Evolutionary conservation across 164 flowering plant species (phyloP).

Genomic region (Nymphaea colorata): DNA sequence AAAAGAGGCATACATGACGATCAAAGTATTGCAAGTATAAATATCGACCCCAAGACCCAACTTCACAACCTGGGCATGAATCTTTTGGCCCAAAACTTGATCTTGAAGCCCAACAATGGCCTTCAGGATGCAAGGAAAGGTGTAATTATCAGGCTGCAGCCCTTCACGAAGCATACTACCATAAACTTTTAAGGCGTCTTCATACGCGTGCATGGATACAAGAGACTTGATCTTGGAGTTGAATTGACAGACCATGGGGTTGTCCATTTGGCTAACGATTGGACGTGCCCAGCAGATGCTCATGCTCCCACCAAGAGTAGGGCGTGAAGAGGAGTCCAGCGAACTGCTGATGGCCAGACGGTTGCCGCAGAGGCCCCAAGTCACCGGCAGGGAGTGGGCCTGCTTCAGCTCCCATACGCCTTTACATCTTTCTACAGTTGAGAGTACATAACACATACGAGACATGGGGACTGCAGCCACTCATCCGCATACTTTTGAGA

Average conservation of each 20-base stretch:
- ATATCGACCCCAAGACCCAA: conserved; percentile 29
- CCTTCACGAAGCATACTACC: conserved; percentile 19
- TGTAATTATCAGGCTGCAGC: conserved; percentile 43
- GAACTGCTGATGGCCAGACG: conserved; percentile 43
- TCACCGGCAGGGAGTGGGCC: conserved; percentile 38
- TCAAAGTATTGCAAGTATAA: conserved; percentile 43
- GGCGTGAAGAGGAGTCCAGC: conserved; percentile 44
- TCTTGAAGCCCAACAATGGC: conserved; percentile 29
- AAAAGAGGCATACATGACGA: conserved; percentile 23
- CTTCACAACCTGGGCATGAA: conserved; percentile 36
- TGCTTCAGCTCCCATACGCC: conserved; percentile 41
- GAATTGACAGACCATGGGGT: conserved; percentile 46
- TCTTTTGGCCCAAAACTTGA: conserved; percentile 18
- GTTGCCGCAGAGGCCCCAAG: conserved; percentile 31
- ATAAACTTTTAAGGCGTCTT: conserved; percentile 18
- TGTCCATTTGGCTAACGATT: conserved; percentile 25
- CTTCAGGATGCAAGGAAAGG: conserved; percentile 47
- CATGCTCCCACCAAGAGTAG: conserved; percentile 20
- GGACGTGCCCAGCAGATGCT: conserved; percentile 22
- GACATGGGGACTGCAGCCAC: background rate
- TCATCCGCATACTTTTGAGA: no score
- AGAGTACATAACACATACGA: conserved; percentile 18
- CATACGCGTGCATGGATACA: conserved; percentile 18
- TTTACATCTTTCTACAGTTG: conserved; percentile 39
- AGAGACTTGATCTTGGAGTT: conserved; percentile 62